phyloP scores from a whole-genome alignment of 2,329 filamentous ascomycete genomes.

The Purpureocillium takamizusanense region DNA sequence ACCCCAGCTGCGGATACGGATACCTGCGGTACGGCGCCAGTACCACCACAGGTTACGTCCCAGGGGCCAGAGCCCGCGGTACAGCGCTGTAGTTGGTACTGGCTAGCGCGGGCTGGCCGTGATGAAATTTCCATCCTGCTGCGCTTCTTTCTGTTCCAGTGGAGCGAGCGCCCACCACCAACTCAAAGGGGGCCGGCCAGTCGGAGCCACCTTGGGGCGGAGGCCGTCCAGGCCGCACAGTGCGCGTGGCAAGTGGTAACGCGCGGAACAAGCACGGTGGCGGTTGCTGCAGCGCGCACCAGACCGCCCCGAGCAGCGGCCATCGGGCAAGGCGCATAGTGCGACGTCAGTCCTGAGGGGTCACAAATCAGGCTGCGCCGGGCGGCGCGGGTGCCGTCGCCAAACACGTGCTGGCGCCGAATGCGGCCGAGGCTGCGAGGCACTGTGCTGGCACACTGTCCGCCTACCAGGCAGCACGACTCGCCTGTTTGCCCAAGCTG shows the following conservation, averaged over 20 bases:
- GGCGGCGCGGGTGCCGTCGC: background rate
- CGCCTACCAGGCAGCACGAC: background rate
- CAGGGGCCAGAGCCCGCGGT: background rate
- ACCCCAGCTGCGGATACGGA: too few species aligned
- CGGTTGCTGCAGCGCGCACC: too few species aligned
- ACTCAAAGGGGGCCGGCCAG: too few species aligned
- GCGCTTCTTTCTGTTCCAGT: background rate
- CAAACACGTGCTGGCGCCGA: background rate
- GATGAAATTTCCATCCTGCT: slow-evolving; percentile 1
- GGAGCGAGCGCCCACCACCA: background rate
- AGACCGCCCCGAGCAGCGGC: too few species aligned
- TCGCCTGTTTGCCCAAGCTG: background rate
- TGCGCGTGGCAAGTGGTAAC: background rate
- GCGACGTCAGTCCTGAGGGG: background rate
- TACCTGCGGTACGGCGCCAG: background rate
- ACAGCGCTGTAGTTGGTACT: background rate
- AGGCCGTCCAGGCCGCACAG: background rate
- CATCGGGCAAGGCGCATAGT: background rate
- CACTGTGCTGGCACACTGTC: background rate
- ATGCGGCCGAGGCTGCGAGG: background rate
- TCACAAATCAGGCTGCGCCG: background rate
- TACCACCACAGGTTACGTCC: background rate
- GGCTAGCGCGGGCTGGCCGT: background rate
- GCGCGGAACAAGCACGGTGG: too few species aligned
- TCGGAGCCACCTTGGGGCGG: background rate